Base-by-base conservation (phyloP, 306 rosid species). In the Dicorynia guianensis region DNA sequence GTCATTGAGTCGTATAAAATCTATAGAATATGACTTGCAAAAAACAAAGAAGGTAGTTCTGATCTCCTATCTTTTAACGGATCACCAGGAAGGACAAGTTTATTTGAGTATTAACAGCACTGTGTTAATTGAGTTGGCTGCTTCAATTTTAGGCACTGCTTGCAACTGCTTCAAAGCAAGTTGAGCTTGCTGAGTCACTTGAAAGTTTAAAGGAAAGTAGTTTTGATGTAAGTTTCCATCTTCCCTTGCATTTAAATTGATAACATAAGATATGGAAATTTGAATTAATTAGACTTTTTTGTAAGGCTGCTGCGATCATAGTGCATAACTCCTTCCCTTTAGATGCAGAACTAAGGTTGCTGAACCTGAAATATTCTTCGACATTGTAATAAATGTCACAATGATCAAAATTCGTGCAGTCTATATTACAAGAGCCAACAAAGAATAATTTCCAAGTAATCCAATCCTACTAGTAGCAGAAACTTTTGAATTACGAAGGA, bases 141-240 rank as follows among this genome's bases (percentile, higher is more conserved):
- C 50, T 74, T 76, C 62, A 38, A 75, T 76, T 63, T 69, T 70
- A 94, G 98, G 96, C 96, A 67, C 83, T 94, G 66, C 74, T 90
- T 54, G 93, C 91, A 67, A 92, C 98, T 76, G 87, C 97, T 76
- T 94, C 98, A 63, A 92, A 88, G 75, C 98, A 94, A 85, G 90
- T 67, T 80, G 92, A 94, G 87, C 98, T 94, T 79, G 96, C 97
- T 34, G 95, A 94, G 84, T 91, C 95, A 33, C 74, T 94, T 59
- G 96, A 94, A 87, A 81, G 60, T 68, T 76, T 94, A 56, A 87
- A 83, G 86, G 94, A 87, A 40, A 49, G 42, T 81, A 78, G 54
- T 57, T 76, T 74, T 58, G 79, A 85, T 47, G 98, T 94, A 85
- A 81, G 96, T 88, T 67, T 78, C 73, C 67, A 30, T 54, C 19